Evolutionary conservation across 208 protist species (phyloP), one percentile per base, ranked within the genome.

Genomic region (Wallacemonas rigidus): DNA sequence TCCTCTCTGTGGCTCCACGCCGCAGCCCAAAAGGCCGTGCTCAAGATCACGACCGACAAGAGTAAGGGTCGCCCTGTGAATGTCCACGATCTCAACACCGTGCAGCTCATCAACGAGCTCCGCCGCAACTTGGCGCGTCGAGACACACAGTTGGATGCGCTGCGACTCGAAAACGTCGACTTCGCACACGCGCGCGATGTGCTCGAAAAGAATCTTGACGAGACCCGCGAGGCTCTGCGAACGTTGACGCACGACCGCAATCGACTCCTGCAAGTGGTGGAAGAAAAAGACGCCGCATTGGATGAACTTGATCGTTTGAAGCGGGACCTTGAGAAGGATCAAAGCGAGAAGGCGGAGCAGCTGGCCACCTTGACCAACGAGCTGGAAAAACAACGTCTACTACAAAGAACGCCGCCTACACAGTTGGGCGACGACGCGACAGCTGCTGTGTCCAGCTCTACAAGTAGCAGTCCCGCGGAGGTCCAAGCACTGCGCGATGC

Each of bases 51-150:
- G 11, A 41, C 40, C 8, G 6, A 6, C 60, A 65, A 65, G 26
- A 26, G 26, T 45, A 65, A 65, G 2, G 64, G 64, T 26, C 14
- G 7, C 38, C 41, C 53, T 11, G 60, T 45, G 11, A 35, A 35
- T 48, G 40, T 35, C n/a, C 62, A 50, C 26, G 76, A 80, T 11
- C 39, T 62, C 36, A 71, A 89, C 56, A 68, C 67, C 14, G 63
- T 69, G 14, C 26, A 81, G 51, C 76, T 91, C 15, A 79, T 91
- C 51, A 74, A 75, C n/a, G 87, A 95, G 48, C 79, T 95, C 14
- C 85, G 90, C 15, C 76, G 82, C 45, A 95, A 95, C 68, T 74
- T 95, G 17, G 86, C 86, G 0, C 74, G 79, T 4, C 90, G 90
- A 6, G 90, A 95, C 76, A 92, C 87, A 14, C 50, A 81, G 11